Evolutionary conservation across 495 filamentous ascomycete genomes (phyloP), one percentile per base, ranked within the genome.

Genomic region (Articulospora tetracladia): DNA sequence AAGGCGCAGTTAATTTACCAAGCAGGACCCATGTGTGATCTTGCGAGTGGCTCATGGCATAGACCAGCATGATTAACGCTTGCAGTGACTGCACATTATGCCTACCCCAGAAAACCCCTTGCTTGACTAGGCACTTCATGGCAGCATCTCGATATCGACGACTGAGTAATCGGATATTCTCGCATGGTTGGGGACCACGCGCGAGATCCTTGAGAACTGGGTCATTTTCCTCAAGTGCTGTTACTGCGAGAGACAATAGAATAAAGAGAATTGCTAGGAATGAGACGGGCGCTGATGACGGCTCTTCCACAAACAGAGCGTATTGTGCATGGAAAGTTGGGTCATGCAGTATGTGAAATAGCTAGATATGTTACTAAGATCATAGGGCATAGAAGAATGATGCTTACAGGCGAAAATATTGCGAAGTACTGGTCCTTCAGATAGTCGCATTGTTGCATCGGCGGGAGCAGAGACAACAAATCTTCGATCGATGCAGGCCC

Each of bases 31-130:
- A 79, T 13, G 72, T 74, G 0, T 75, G 67, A 1, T 77, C 66
- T 4, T 76, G 73, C 0, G 71, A 70, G 25, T 79, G 73, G 2
- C 72, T 58, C 11, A 76, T 69, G 15, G 75, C 78, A 59, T 79
- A 79, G 53, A 68, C 70, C 22, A 79, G 60, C 24, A 80, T 68
- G 1, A 80, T 68, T 11, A 80, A 64, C 4, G 74, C 74, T 67
- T 80, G 78, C 0, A 79, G 60, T 12, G 78, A 77, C 59, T 74
- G 73, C 39, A 79, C 71, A n/a, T 69, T 76, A 53, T 79, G 74
- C 6, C 72, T 72, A 34, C 72, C 74, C 59, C 78, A 68, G 19
- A 77, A 72, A 1, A 72, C 67, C 61, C 78, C 75, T 19, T 76
- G 50, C 13, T 47, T 74, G 15, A 73, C 73, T 1, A 80, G 65